Conservation (phyloP, 176 grass and related monocot species). For the Musa beccarii region DNA sequence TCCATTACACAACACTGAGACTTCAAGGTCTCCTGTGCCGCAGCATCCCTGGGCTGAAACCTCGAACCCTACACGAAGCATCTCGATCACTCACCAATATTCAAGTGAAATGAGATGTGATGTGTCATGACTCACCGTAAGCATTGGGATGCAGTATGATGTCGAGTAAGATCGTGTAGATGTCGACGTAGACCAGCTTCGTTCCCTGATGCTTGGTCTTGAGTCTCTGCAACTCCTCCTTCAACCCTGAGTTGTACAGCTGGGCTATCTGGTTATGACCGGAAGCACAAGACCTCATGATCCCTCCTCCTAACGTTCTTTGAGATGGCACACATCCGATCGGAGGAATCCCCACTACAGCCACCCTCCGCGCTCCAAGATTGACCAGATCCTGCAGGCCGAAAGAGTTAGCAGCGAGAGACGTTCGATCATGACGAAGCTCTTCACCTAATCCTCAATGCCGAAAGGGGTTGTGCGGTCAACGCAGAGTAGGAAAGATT, state of each 20-base stretch:
- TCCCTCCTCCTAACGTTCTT: constrained; percentile 25
- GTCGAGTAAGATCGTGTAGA: constrained; percentile 43
- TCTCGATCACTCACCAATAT: no score
- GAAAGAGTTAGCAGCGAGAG: neutral
- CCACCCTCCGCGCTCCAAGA: constrained; percentile 45
- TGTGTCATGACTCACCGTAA: constrained; percentile 26
- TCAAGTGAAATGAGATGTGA: neutral
- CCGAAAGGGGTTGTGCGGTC: no score
- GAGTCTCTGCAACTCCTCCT: constrained; percentile 21
- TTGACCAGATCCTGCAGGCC: constrained; percentile 31
- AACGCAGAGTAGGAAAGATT: no score
- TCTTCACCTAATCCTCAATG: no score
- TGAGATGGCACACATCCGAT: constrained; percentile 60
- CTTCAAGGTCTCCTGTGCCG: constrained; percentile 12
- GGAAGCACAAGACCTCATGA: constrained; percentile 34
- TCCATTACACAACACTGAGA: constrained; percentile 14
- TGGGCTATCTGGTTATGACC: constrained; percentile 33
- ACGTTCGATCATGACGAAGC: no score
- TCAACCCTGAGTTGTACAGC: constrained; percentile 39
- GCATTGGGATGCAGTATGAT: constrained; percentile 25
- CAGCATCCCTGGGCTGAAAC: constrained; percentile 4
- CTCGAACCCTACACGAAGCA: neutral
- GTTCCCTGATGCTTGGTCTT: constrained; percentile 5
- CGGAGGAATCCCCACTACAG: constrained; percentile 46
- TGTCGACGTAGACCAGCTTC: constrained; percentile 36